These are phyloP conservation scores for Sporisorium scitamineum DNA, from an alignment of 1,284 basidiomycete species.

Conservation along the genomic window DNA sequence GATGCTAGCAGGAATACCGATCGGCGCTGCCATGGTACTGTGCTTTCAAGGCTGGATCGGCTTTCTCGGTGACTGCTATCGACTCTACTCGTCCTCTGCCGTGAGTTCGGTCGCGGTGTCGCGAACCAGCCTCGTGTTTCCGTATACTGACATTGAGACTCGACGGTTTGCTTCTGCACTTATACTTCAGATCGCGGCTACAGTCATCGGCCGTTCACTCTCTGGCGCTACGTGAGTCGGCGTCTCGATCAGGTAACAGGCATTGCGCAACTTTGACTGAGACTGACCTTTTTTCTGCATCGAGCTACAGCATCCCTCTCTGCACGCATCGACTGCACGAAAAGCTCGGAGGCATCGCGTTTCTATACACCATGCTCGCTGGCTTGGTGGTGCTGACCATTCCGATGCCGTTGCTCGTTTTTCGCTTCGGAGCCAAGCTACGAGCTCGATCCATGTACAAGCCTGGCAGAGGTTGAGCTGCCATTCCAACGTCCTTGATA, in stretches of 20 bases:
- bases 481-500: background rate
- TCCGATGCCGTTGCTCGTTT: conserved; percentile 24
- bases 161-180: background rate
- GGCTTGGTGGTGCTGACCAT: conserved; percentile 31
- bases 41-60: conserved; percentile 51
- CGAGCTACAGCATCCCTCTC: conserved; percentile 27
- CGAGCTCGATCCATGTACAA: conserved; percentile 39
- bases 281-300: background rate
- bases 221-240: conserved; percentile 39
- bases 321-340: conserved; percentile 32
- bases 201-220: conserved; percentile 40
- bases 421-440: conserved; percentile 20
- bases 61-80: conserved; percentile 49
- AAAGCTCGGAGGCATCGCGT: conserved; percentile 38
- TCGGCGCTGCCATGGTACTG: conserved; percentile 46
- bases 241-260: background rate
- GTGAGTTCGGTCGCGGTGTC: conserved; percentile 12
- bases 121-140: background rate
- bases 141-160: background rate
- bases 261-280: background rate
- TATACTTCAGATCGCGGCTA: conserved; percentile 33
- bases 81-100: conserved; percentile 42
- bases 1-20: conserved; percentile 41
- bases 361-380: conserved; percentile 39
- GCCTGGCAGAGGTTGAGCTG: conserved; percentile 14